Evolutionary conservation across 2,329 filamentous ascomycete species (phyloP).

Genomic region (Neophaeococcomyces mojaviensis): DNA sequence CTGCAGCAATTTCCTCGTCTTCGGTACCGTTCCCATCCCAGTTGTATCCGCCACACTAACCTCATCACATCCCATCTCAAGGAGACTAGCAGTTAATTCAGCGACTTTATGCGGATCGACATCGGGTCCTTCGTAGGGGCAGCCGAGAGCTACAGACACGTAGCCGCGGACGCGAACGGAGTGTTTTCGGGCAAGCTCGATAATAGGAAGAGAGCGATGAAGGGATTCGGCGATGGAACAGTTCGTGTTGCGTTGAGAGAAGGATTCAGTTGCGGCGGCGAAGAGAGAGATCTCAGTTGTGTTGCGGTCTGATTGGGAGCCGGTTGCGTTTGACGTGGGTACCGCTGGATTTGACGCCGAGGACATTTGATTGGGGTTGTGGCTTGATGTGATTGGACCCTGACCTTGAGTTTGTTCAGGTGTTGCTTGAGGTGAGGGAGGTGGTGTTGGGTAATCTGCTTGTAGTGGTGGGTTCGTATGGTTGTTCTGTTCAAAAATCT

Average conservation of each 20-base stretch:
- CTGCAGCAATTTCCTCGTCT: conserved; percentile 51
- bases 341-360: conserved; percentile 21
- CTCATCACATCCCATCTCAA: conserved; percentile 60
- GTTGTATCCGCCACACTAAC: conserved; percentile 61
- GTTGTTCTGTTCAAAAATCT: conserved; percentile 39
- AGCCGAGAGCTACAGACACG: conserved; percentile 57
- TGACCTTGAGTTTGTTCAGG: conserved; percentile 26
- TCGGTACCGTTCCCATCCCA: conserved; percentile 59
- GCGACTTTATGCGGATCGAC: conserved; percentile 54
- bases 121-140: conserved; percentile 58
- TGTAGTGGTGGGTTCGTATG: conserved; percentile 29
- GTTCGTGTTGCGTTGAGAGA: conserved; percentile 60
- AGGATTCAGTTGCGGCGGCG: conserved; percentile 57
- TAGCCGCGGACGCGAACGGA: conserved; percentile 56
- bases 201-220: conserved; percentile 51
- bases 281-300: conserved; percentile 56
- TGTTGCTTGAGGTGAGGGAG: conserved; percentile 28
- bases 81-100: conserved; percentile 51
- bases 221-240: conserved; percentile 57
- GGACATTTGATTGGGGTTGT: conserved; percentile 34
- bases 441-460: conserved; percentile 25
- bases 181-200: conserved; percentile 47
- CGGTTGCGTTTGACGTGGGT: conserved; percentile 15
- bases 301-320: conserved; percentile 27
- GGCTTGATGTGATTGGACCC: conserved; percentile 33